Conservation (phyloP, 306 rosid genomes). For the Purshia tridentata region DNA sequence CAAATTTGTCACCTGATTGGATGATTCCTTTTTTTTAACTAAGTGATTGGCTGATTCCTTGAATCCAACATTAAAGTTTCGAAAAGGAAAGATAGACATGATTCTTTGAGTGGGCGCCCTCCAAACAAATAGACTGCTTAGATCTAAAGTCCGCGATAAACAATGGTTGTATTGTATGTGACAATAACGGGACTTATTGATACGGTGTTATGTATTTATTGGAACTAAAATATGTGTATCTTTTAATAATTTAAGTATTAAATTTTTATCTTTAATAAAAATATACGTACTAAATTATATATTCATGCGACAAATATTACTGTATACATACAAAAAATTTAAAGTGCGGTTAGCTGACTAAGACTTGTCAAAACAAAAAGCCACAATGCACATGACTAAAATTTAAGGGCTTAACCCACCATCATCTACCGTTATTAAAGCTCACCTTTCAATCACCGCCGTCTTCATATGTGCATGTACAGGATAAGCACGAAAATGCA, state of each 20-base stretch:
- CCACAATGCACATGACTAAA: not conserved
- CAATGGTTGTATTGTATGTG: too few species aligned
- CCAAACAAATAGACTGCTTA: not conserved
- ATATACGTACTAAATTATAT: too few species aligned
- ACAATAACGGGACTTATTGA: too few species aligned
- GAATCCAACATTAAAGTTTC: not conserved
- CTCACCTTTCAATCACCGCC: not conserved
- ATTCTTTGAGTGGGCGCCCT: conserved; percentile 1
- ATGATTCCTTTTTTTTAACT: conserved; percentile 6
- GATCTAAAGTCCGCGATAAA: not conserved
- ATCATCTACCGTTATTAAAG: not conserved
- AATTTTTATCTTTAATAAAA: too few species aligned
- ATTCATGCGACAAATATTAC: too few species aligned
- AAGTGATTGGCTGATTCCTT: conserved; percentile 11
- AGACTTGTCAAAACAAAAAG: not conserved
- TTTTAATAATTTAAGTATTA: too few species aligned
- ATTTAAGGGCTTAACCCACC: too few species aligned
- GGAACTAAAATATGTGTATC: too few species aligned
- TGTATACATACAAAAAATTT: too few species aligned
- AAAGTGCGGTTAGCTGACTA: not conserved
- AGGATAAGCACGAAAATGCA: conserved; percentile 5
- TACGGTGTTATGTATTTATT: too few species aligned
- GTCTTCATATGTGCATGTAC: not conserved
- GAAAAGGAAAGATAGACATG: not conserved
- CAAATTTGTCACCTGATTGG: not conserved